Percentiles rank a stretch among this genome's conserved stretches.
Evolutionary conservation across 257 asterid species (phyloP).

Genomic region (Anisodus acutangulus): DNA sequence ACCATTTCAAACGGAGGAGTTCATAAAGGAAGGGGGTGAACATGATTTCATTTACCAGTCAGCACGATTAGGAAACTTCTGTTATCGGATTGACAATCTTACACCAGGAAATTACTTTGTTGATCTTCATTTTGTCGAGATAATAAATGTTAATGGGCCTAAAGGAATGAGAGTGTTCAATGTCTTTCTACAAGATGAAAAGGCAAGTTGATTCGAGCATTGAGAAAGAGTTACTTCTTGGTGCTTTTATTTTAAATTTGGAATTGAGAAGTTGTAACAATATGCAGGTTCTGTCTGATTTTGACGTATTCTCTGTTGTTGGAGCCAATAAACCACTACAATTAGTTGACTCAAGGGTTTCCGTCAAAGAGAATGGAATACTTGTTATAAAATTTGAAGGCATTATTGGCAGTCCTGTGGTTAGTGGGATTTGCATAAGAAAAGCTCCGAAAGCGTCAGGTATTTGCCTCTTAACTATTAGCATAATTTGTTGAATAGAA

Average conservation of each 20-base stretch:
- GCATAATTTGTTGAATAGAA: not conserved
- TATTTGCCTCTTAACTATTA: constrained; percentile 32
- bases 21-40: constrained; percentile 69
- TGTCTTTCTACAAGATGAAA: constrained; percentile 85
- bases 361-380: constrained; percentile 64
- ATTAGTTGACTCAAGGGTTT: constrained; percentile 67
- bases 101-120: constrained; percentile 68
- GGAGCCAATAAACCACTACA: constrained; percentile 95
- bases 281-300: constrained; percentile 80
- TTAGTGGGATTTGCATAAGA: constrained; percentile 90
- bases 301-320: constrained; percentile 86
- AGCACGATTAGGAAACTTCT: constrained; percentile 76
- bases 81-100: constrained; percentile 66
- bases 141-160: constrained; percentile 79
- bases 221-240: no score
- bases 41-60: constrained; percentile 78
- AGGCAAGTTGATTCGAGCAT: constrained; percentile 53
- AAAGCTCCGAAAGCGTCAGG: constrained; percentile 59
- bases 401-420: constrained; percentile 72
- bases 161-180: constrained; percentile 90
- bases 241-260: not conserved
- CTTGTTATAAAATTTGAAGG: constrained; percentile 80
- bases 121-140: constrained; percentile 92
- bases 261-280: constrained; percentile 4
- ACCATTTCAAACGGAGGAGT: constrained; percentile 75